Percentiles rank a stretch among this genome's conserved stretches.
These are phyloP conservation scores for Microcyclosporella mali DNA, from an alignment of 2,329 filamentous ascomycete genomes.

Conservation along the genomic window DNA sequence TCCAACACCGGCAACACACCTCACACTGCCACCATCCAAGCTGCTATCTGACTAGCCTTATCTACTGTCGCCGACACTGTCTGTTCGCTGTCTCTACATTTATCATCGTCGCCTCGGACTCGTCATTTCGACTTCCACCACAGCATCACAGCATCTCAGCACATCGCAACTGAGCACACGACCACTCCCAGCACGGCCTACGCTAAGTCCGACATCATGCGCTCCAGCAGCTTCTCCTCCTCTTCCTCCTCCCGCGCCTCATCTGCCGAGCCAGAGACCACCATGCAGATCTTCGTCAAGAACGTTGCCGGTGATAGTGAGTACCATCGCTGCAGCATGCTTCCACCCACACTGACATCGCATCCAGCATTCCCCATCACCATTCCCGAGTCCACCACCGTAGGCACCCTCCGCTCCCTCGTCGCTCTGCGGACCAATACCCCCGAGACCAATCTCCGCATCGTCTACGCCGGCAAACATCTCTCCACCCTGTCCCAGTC, in stretches of 20 bases:
- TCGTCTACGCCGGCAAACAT: constrained; percentile 55
- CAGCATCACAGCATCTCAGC: neutral
- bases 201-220: constrained; percentile 30
- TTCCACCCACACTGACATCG: constrained; percentile 18
- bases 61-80: neutral
- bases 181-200: neutral
- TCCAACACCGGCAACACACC: no score
- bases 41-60: neutral
- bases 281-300: constrained; percentile 58
- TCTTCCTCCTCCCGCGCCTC: constrained; percentile 35
- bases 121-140: neutral
- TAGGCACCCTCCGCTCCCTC: constrained; percentile 51
- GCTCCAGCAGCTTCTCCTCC: constrained; percentile 40
- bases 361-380: constrained; percentile 51
- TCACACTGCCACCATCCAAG: no score
- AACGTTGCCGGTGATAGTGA: constrained; percentile 53
- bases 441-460: constrained; percentile 46
- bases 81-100: neutral
- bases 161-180: constrained; percentile 1
- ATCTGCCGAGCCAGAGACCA: constrained; percentile 43
- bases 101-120: neutral
- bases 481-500: constrained; percentile 40
- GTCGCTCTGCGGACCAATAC: constrained; percentile 53
- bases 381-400: constrained; percentile 48
- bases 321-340: constrained; percentile 24